Percentiles rank a stretch among this genome's conserved stretches.
Evolutionary conservation across 2,329 filamentous ascomycete species (phyloP).

Genomic region (Sarocladium strictum): DNA sequence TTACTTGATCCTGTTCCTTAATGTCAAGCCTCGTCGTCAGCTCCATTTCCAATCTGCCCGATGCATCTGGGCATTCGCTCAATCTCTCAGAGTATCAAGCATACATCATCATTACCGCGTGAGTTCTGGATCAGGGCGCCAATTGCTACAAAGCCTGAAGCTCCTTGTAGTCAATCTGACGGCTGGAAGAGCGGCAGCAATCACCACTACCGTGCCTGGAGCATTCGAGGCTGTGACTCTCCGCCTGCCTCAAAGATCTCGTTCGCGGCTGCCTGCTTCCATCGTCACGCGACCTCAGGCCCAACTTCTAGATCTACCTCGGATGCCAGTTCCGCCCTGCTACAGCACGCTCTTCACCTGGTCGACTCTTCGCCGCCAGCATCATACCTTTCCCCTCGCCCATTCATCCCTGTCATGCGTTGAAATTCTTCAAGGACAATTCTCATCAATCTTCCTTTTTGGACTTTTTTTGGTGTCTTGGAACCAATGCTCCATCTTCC

Average conservation of each 20-base stretch:
- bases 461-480: slow-evolving; percentile 38
- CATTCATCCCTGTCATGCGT: not conserved
- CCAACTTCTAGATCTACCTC: not conserved
- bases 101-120: not conserved
- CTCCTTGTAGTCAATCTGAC: not conserved
- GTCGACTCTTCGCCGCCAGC: not conserved
- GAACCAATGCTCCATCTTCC: slow-evolving; percentile 24
- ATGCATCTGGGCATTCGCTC: not conserved
- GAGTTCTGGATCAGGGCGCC: not conserved
- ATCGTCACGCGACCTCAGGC: not conserved
- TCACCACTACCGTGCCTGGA: not conserved
- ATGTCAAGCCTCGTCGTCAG: too few relatives aligned
- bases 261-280: not conserved
- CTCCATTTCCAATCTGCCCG: not conserved
- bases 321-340: not conserved
- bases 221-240: not conserved
- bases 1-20: too few relatives aligned
- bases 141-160: not conserved
- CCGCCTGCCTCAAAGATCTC: not conserved
- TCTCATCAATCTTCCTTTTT: slow-evolving; percentile 14
- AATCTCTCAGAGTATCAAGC: not conserved
- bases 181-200: not conserved
- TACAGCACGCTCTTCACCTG: not conserved
- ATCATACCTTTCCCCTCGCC: slow-evolving; percentile 5
- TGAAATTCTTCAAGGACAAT: not conserved